Base-by-base conservation (phyloP, 805 yeast genomes). In the Starmerella ratchasimensis region DNA sequence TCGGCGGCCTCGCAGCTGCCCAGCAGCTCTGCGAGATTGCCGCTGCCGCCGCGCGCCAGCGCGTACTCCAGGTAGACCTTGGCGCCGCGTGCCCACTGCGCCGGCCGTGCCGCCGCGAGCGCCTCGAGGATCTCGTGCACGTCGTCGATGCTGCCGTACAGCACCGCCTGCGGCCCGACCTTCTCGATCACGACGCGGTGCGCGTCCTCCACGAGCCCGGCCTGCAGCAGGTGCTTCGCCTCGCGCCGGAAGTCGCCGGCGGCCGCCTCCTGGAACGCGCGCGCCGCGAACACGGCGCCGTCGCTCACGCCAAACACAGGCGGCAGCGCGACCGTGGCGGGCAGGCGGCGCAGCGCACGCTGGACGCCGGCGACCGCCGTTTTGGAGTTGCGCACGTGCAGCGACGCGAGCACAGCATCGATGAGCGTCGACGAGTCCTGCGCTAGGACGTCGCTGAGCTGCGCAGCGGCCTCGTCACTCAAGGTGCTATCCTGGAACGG, bases 121-220 rank as follows among this genome's bases (percentile, higher is more conserved):
- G 41, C 37, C 30, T 53, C 47, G 9, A 63, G 38, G 8, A 58
- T 32, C 5, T 40, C 47, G 15, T 32, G 36, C 10, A 60, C 39
- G 11, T 36, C 37, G 15, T 31, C 45, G 5, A 47, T 34, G 11
- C 55, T 58, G 39, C 69, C 67, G n/a, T 69, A 63, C 13, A 76
- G 68, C 1, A 86, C 71, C 3, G 76, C 69, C 11, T 58, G 55
- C 7, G 97, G 97, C 0, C 88, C 97, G 22, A 83, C 77, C 3
- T 64, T 54, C 1, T 60, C 52, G 7, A 75, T 48, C 3, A 81
- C 57, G 1, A 72, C 59, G 2, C 58, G 53, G 50, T 81, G 90
- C 0, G 94, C 94, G 28, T 71, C 74, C 0, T 58, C 62, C 61
- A 70, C 71, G 34, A 68, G 55, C 9, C 61, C 63, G 0, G 94